Conservation (phyloP, 495 filamentous ascomycete species). For the Neurospora sp. region DNA sequence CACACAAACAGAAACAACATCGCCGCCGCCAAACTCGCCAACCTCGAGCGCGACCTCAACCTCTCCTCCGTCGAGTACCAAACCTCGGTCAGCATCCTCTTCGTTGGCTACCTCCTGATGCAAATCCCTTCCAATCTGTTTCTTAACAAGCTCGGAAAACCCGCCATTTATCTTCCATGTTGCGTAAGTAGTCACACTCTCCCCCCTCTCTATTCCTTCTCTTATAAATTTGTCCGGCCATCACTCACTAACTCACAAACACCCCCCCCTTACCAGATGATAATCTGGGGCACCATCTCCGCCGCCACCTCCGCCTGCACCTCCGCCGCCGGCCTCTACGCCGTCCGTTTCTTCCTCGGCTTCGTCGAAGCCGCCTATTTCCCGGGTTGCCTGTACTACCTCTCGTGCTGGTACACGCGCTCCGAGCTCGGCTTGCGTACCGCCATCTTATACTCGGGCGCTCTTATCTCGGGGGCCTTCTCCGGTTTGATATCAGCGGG, state of each 20-base stretch:
- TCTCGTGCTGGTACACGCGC: slow-evolving; percentile 52
- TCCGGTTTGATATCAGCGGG: slow-evolving; percentile 54
- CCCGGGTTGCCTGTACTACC: slow-evolving; percentile 42
- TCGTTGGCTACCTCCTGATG: slow-evolving; percentile 57
- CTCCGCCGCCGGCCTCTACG: slow-evolving; percentile 52
- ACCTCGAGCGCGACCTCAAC: slow-evolving; percentile 36
- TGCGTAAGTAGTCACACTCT: slow-evolving; percentile 27
- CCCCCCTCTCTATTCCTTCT: background rate
- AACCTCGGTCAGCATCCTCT: slow-evolving; percentile 58
- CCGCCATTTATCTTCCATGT: slow-evolving; percentile 53
- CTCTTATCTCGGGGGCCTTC: slow-evolving; percentile 53
- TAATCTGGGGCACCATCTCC: slow-evolving; percentile 65
- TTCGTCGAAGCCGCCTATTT: slow-evolving; percentile 47
- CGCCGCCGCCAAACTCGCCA: slow-evolving; percentile 40
- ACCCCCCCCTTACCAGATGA: slow-evolving; percentile 36
- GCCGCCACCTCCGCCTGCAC: slow-evolving; percentile 50
- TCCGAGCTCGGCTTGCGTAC: slow-evolving; percentile 47
- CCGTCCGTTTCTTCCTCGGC: slow-evolving; percentile 61
- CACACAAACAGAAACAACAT: slow-evolving; percentile 35
- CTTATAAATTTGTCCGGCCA: background rate
- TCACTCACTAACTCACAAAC: slow-evolving; percentile 29
- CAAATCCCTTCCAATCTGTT: slow-evolving; percentile 53
- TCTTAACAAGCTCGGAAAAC: slow-evolving; percentile 47
- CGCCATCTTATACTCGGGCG: slow-evolving; percentile 52
- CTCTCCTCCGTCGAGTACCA: slow-evolving; percentile 40